Evolutionary conservation across 2,329 filamentous ascomycete genomes (phyloP).

Genomic region (Pestalotiopsis fici): DNA sequence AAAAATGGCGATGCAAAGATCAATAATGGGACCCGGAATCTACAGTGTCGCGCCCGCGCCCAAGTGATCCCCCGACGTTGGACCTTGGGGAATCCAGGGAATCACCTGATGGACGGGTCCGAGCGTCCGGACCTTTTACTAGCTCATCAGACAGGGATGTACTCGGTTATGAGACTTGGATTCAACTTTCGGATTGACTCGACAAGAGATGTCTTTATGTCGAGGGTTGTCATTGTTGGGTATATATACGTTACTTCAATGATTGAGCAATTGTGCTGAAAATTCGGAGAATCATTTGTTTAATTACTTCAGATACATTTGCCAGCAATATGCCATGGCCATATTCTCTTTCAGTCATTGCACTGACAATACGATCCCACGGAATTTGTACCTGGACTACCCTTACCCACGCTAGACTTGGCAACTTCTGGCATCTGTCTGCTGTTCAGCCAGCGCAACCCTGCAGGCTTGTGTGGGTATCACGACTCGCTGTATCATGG

Average conservation of each 20-base stretch:
- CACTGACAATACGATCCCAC: too few relatives aligned
- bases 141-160: background rate
- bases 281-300: background rate
- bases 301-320: background rate
- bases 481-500: background rate
- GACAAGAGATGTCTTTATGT: background rate
- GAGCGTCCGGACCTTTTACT: background rate
- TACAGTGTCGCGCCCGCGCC: background rate
- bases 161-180: background rate
- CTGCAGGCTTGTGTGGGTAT: background rate
- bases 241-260: too few relatives aligned
- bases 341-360: background rate
- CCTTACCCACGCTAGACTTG: conserved; percentile 5
- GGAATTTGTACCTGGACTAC: background rate
- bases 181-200: background rate
- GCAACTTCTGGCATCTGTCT: background rate
- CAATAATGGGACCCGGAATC: background rate
- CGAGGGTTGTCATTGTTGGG: too few relatives aligned
- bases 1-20: background rate
- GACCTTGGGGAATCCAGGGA: background rate
- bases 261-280: background rate
- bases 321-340: background rate
- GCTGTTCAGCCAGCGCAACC: background rate
- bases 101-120: conserved; percentile 6
- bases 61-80: background rate